Base-by-base conservation (phyloP, 2,329 filamentous ascomycete species). In the Colletotrichum chlorophyti region DNA sequence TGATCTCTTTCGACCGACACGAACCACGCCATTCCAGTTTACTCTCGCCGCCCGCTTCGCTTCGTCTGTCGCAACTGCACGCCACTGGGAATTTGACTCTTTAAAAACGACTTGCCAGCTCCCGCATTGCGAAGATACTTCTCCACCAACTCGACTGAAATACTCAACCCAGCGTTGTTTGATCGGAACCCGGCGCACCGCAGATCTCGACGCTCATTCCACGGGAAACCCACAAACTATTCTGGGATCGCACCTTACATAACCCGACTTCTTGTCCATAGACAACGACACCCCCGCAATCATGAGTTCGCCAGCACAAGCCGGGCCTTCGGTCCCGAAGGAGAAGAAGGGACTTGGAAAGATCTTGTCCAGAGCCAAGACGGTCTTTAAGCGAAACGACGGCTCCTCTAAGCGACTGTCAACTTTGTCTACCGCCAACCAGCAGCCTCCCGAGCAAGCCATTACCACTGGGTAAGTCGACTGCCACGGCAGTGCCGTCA, bases 331-430 rank as follows among this genome's bases (percentile, higher is more conserved):
- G 32, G 61, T 63, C 51, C 68, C 71, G 47, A 70, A 68, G 42
- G 76, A 78, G 64, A 81, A 77, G 71, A 81, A 74, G 68, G 76
- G 77, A 11, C 64, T 84, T 24, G 76, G 75, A 52, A 82, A 74
- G 65, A 71, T 83, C 17, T 61, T 84, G 27, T 76, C 76, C 31
- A 74, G 79, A 31, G 74, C 82, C 66, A 84, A 78, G 74, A 79
- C 79, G 3, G 79, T 80, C 27, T 73, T 83, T 53, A 82, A 73
- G 69, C 78, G 73, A 63, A 70, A 75, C 59, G 78, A 79, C 11
- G 51, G 67, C 11, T 66, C 70, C 46, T 61, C 59, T 32, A 63
- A 63, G 59, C 49, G 53, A 15, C 24, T 41, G 29, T 58, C 59
- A 23, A 50, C 54, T 17, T n/a, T 60, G n/a, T 41, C 49, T 29